A percentile compares a stretch with the other conserved stretches of the same genome.
These are phyloP conservation scores for Schizochytrium sp. DNA, from an alignment of 108 stramenopile genomes.

Conservation along the genomic window DNA sequence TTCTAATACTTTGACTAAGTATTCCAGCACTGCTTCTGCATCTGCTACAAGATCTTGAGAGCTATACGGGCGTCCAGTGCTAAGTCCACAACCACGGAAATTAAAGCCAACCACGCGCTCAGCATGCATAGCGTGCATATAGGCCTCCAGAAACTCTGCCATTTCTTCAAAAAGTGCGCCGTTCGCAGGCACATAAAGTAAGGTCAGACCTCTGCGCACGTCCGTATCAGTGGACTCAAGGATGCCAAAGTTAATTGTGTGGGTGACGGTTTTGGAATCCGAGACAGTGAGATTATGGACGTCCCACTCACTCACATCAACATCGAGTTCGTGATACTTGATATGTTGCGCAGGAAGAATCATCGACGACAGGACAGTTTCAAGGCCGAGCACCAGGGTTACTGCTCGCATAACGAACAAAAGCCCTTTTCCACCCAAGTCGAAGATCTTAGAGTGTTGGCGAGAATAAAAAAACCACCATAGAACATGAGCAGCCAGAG, in stretches of 20 bases:
- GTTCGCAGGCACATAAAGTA: neutral
- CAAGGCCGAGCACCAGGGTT: neutral
- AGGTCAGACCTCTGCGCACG: neutral
- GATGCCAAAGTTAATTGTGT: neutral
- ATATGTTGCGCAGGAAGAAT: neutral
- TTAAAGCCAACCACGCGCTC: conserved; percentile 15
- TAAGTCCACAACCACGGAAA: conserved; percentile 41
- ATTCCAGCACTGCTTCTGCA: conserved; percentile 37
- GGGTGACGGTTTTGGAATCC: neutral
- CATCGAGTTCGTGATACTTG: neutral
- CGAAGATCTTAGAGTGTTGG: too few species aligned
- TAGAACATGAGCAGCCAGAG: too few species aligned
- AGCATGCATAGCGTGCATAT: neutral
- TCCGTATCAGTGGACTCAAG: neutral
- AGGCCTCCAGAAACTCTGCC: neutral
- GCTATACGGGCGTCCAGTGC: neutral
- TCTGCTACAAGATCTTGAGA: conserved; percentile 45
- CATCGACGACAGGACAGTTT: neutral
- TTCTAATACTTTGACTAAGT: neutral
- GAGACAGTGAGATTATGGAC: neutral
- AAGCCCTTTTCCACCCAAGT: neutral
- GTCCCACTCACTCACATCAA: neutral
- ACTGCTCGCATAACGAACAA: neutral
- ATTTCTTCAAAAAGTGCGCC: conserved; percentile 28
- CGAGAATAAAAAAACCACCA: too few species aligned